Evolutionary conservation across 1,139 yeast genomes (phyloP).

Genomic region (Candida tetrigidarum): DNA sequence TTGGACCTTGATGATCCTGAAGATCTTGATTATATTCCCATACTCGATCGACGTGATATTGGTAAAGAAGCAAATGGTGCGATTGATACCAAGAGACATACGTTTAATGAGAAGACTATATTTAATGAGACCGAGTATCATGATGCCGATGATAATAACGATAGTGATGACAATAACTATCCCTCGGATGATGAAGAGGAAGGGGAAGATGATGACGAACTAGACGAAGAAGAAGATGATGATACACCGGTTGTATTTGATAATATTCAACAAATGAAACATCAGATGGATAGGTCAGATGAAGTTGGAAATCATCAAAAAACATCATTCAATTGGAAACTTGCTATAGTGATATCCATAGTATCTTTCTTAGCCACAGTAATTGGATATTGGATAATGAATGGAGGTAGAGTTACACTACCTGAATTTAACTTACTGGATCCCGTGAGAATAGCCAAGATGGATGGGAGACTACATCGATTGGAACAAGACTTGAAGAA

Average conservation of each 20-base stretch:
- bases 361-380: constrained; percentile 4
- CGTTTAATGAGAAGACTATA: constrained; percentile 7
- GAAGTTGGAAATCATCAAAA: neutral
- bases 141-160: constrained; percentile 1
- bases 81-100: constrained; percentile 12
- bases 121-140: constrained; percentile 8
- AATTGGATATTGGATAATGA: neutral
- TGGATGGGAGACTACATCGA: constrained; percentile 10
- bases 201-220: too few relatives aligned
- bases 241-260: constrained; percentile 8
- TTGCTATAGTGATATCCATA: neutral
- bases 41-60: constrained; percentile 17
- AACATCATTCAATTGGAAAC: neutral
- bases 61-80: neutral
- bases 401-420: neutral
- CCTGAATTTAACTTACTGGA: neutral
- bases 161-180: neutral
- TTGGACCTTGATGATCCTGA: constrained; percentile 13
- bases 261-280: constrained; percentile 4
- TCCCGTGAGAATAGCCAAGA: neutral
- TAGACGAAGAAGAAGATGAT: too few relatives aligned
- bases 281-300: neutral
- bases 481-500: constrained; percentile 8
- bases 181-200: neutral
- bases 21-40: constrained; percentile 14